Conservation (phyloP, 257 asterid species). For the Paraleonurus japonicus region DNA sequence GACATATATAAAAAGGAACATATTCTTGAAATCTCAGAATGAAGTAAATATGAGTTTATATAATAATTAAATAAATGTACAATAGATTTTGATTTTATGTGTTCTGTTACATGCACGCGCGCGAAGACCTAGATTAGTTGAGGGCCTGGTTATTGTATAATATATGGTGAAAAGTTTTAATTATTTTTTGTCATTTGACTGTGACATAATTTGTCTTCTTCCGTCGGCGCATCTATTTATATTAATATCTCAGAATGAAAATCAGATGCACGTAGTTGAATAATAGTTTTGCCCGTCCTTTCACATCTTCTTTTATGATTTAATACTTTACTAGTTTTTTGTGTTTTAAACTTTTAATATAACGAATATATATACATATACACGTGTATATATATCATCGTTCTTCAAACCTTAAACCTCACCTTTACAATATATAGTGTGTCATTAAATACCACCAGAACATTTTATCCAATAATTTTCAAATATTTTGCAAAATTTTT, state of each 20-base stretch:
- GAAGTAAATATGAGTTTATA: neutral
- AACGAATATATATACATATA: too few species aligned
- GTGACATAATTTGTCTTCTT: conserved; percentile 22
- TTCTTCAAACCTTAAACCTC: too few species aligned
- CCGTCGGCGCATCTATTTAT: conserved; percentile 26
- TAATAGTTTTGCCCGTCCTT: neutral
- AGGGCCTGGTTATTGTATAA: neutral
- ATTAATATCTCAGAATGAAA: neutral
- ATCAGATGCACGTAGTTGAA: neutral
- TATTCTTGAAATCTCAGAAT: neutral
- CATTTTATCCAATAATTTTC: too few species aligned
- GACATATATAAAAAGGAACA: neutral
- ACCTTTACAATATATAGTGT: too few species aligned
- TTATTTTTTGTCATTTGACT: neutral
- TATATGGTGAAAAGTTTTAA: neutral
- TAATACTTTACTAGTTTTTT: too few species aligned
- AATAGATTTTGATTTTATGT: neutral
- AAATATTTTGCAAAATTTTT: too few species aligned
- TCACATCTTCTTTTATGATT: neutral
- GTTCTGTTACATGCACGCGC: neutral
- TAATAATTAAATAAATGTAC: neutral
- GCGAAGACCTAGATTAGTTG: neutral
- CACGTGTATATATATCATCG: too few species aligned
- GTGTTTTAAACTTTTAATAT: too few species aligned
- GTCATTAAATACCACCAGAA: too few species aligned